Percentiles rank a stretch among this genome's conserved stretches.
These are phyloP conservation scores for Colletotrichum sp. DNA, from an alignment of 2,329 filamentous ascomycete species.

Conservation along the genomic window DNA sequence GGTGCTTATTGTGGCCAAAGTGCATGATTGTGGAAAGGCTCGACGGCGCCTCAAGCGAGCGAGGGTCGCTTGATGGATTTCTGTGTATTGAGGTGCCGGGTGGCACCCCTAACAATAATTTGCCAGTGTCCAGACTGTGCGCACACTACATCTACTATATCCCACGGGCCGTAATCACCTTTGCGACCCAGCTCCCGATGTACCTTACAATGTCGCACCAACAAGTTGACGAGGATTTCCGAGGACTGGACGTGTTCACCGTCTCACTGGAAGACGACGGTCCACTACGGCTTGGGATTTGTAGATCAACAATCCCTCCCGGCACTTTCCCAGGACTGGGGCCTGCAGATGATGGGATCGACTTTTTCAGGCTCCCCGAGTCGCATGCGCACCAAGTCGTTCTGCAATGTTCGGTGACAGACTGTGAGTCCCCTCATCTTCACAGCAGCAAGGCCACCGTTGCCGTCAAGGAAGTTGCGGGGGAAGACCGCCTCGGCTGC, in stretches of 20 bases:
- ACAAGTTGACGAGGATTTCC: background rate
- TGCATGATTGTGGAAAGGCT: background rate
- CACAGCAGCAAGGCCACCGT: background rate
- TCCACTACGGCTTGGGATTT: background rate
- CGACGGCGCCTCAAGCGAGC: background rate
- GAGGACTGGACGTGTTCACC: background rate
- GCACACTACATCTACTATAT: background rate
- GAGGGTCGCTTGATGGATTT: background rate
- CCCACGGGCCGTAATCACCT: background rate
- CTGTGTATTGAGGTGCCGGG: background rate
- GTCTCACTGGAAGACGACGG: background rate
- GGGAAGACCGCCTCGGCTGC: background rate
- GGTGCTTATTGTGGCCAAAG: background rate
- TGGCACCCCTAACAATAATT: background rate
- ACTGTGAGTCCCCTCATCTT: background rate
- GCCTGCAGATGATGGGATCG: background rate
- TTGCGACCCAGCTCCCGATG: background rate
- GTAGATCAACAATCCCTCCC: background rate
- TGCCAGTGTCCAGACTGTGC: background rate
- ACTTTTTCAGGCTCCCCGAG: background rate
- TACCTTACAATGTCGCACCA: background rate
- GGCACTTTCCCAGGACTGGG: background rate
- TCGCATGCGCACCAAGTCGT: background rate
- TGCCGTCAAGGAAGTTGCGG: background rate
- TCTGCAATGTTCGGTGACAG: background rate